A percentile compares a stretch with the other conserved stretches of the same genome.
These are phyloP conservation scores for Apiosordaria backusii DNA, from an alignment of 495 filamentous ascomycete species.

Conservation along the genomic window DNA sequence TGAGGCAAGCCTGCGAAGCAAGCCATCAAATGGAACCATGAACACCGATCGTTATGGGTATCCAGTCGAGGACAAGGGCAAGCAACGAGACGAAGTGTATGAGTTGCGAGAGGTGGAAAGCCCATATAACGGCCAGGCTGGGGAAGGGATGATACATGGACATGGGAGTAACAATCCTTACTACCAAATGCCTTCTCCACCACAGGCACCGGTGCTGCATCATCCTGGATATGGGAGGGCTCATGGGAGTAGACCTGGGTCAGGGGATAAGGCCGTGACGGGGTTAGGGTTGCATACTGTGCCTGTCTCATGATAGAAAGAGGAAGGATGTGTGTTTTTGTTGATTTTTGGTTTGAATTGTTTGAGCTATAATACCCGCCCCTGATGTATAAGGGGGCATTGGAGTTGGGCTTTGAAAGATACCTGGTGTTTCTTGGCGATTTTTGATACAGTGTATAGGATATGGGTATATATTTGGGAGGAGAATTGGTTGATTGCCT, in stretches of 20 bases:
- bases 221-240: slow-evolving; percentile 35
- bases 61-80: slow-evolving; percentile 29
- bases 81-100: slow-evolving; percentile 32
- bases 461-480: not conserved
- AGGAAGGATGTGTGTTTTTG: not conserved
- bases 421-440: slow-evolving; percentile 7
- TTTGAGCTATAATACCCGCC: not conserved
- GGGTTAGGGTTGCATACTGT: slow-evolving; percentile 4
- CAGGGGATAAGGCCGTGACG: slow-evolving; percentile 9
- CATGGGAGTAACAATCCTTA: slow-evolving; percentile 9
- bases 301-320: not conserved
- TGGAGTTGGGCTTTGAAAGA: slow-evolving; percentile 12
- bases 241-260: slow-evolving; percentile 20
- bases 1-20: slow-evolving; percentile 29
- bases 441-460: not conserved
- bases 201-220: slow-evolving; percentile 31
- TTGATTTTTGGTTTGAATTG: slow-evolving; percentile 5
- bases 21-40: slow-evolving; percentile 25
- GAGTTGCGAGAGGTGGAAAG: slow-evolving; percentile 35
- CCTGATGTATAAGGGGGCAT: not conserved
- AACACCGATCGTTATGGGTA: slow-evolving; percentile 17
- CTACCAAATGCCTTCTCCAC: slow-evolving; percentile 24
- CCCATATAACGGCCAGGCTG: slow-evolving; percentile 22
- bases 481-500: not conserved
- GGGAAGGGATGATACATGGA: not conserved